Evolutionary conservation across 169 alveolate species (phyloP), one percentile per base, ranked within the genome.

Genomic region (Babesia bigemina): DNA sequence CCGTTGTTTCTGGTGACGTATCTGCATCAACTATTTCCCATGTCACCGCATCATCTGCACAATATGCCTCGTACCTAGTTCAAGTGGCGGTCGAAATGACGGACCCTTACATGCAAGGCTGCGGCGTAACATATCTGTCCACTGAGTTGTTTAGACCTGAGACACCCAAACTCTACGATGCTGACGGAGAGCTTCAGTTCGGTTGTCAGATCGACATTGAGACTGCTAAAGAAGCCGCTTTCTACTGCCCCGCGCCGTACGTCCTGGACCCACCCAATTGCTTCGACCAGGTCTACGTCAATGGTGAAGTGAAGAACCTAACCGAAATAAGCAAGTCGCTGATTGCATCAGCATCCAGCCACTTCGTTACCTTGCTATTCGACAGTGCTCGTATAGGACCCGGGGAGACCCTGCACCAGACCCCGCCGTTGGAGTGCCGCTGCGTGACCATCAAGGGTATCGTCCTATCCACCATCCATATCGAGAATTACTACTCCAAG

Each of bases 241-340:
- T 61, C 22, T 42, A 61, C 70, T 29, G 70, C 55, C 70, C 70
- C 10, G 55, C 56, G 8, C 70, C 70, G 2, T 61, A 61, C 53
- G 7, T 61, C 55, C 33, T 42, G 70, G 50, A 61, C 36, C 70
- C 55, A 17, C 55, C 55, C 7, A n/a, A 36, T 6, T 61, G 70
- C 55, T 61, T 61, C 55, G 16, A 42, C 33, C 33, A 39, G 1
- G 53, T 36, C 4, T 61, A 17, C 14, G 70, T 61, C 13, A 29
- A n/a, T 8, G 53, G 39, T 33, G 70, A 17, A 36, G 21, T 36
- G 56, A 42, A 21, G 50, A 17, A 26, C 28, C 13, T 42, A n/a
- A 36, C n/a, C 17, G 55, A 44, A 0, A 36, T 61, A 11, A 36
- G 70, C 42, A 13, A 2, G 50, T 12, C 50, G n/a, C 39, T 61